Evolutionary conservation across 2,329 filamentous ascomycete genomes (phyloP), one percentile per base, ranked within the genome.

Genomic region (Exophiala oligosperma): DNA sequence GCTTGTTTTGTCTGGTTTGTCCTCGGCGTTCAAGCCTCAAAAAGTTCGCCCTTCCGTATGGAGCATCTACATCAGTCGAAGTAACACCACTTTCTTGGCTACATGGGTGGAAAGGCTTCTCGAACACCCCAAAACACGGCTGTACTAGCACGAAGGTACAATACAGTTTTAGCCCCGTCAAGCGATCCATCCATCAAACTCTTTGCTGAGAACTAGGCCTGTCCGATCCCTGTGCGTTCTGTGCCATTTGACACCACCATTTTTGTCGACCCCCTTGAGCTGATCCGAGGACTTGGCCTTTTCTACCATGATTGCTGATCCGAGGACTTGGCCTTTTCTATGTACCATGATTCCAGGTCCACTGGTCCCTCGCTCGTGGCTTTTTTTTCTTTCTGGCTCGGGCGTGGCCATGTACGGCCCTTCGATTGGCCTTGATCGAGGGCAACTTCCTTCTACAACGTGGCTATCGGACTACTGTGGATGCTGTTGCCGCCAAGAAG

Each of bases 61-160:
- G 17, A 17, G 17, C 17, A 17, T 17, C 17, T 17, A 17, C 17
- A 17, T 17, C 17, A 6, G 37, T 3, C 17, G 21, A 40, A 43
- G 49, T 52, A 43, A 52, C 49, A 52, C 49, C 37, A 52, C 49
- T n/a, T 32, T 7, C 57, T 60, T 56, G 53, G 57, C 57, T 43
- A 24, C 47, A 17, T 52, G 52, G 51, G 29, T 37, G 14, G 29
- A 1, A 48, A 48, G 38, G 52, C 52, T 61, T 61, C 59, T 61
- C 59, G 59, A 61, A 61, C 51, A 46, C 55, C 26, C 52, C 37
- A 17, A 17, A 17, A 17, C 17, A 17, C 17, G 17, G 17, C 17
- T 17, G 17, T 17, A 17, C 17, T 17, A 17, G 17, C 17, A 17
- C 17, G 17, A 17, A 17, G 17, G 17, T 17, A 17, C 17, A 17